Evolutionary conservation across 495 filamentous ascomycete genomes (phyloP), one percentile per base, ranked within the genome.

Genomic region (Margaritispora aquatica): DNA sequence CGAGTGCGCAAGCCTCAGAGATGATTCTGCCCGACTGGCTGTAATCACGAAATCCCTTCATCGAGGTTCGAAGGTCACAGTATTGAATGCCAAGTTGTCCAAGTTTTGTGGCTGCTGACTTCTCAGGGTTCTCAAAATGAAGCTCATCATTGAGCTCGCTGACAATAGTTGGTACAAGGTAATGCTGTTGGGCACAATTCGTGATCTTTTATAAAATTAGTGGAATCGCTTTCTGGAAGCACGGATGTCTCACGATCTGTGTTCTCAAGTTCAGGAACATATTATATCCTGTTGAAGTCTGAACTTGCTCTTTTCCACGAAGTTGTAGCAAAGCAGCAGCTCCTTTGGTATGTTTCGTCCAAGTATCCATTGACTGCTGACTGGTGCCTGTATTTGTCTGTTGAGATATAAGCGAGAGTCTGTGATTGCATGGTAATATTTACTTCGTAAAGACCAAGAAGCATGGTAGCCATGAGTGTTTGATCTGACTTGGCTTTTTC

Each of bases 341-440:
- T 4, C 80, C 80, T 17, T 62, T 68, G 41, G 80, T 77, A 69
- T 83, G 80, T 41, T 71, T 76, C 19, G 70, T 75, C 77, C 77
- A 81, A 15, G 70, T 69, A 2, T 74, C 68, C 44, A 79, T 74
- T 49, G 68, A 68, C 29, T 64, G 55, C 9, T 68, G 67, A 21
- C 68, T 57, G 34, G 49, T 46, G 29, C 60, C 60, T 3, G 56
- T 63, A 46, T 66, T 63, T 9, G 57, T 58, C 63, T 65, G 26
- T 50, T 5, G 11, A 24, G 9, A 3, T 26, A 17, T 21, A 23
- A 17, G 23, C 17, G 23, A 41, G 17, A 31, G 13, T 29, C n/a
- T 2, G 9, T 15, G 23, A 54, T n/a, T n/a, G n/a, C n/a, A n/a
- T n/a, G 13, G 17, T 2, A 46, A 27, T 11, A 1, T 19, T 10